Conservation (phyloP, 768 basidiomycete species). For the Amanita pseudoporphyria region DNA sequence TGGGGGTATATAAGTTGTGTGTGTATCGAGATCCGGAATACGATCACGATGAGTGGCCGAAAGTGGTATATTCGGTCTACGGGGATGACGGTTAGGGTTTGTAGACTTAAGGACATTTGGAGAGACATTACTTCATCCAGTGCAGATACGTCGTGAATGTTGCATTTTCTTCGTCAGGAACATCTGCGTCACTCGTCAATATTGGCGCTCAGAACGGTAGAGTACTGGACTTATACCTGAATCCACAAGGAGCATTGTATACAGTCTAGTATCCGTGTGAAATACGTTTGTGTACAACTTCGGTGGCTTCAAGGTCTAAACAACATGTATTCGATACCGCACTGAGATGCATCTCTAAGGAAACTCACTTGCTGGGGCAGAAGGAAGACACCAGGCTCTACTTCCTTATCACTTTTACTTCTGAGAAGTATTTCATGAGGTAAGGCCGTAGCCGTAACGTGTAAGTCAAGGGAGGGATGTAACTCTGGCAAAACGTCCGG, state of each 20-base stretch:
- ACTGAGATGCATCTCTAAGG: not conserved
- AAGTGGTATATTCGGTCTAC: slow-evolving; percentile 76
- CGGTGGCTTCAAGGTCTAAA: slow-evolving; percentile 57
- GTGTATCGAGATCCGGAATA: slow-evolving; percentile 35
- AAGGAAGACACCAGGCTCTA: slow-evolving; percentile 67
- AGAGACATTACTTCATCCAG: slow-evolving; percentile 65
- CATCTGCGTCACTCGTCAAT: slow-evolving; percentile 37
- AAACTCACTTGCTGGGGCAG: slow-evolving; percentile 52
- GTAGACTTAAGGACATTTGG: slow-evolving; percentile 7
- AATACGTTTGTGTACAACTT: slow-evolving; percentile 66
- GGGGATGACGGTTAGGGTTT: slow-evolving; percentile 6
- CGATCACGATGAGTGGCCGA: slow-evolving; percentile 41
- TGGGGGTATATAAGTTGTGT: slow-evolving; percentile 79
- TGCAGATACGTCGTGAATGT: slow-evolving; percentile 71
- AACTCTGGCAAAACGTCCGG: slow-evolving; percentile 76
- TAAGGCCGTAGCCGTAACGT: slow-evolving; percentile 37
- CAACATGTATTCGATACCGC: not conserved
- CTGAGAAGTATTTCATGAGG: slow-evolving; percentile 21
- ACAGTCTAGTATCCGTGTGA: slow-evolving; percentile 70
- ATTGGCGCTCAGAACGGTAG: not conserved
- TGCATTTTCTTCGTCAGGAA: slow-evolving; percentile 61
- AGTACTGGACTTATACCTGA: slow-evolving; percentile 40
- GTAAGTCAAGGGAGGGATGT: slow-evolving; percentile 67
- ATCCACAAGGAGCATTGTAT: slow-evolving; percentile 87
- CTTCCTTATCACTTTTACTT: slow-evolving; percentile 28